Evolutionary conservation across 257 asterid genomes (phyloP).

Genomic region (Rhazya stricta): DNA sequence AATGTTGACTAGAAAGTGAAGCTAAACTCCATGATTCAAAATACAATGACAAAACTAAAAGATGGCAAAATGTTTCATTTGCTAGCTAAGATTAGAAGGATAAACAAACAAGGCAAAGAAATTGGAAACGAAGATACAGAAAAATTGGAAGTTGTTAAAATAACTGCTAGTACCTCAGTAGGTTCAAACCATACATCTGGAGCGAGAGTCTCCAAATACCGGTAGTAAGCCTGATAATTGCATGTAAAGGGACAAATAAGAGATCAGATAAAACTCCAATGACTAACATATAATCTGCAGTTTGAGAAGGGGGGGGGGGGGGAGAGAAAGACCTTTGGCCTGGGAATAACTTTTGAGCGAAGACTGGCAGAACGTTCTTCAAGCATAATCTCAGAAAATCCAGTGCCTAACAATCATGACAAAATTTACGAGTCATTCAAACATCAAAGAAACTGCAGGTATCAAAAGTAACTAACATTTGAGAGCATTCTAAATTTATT

Average conservation of each 20-base stretch:
- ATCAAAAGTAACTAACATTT: background rate
- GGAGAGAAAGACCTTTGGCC: conserved; percentile 62
- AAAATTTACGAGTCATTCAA: conserved; percentile 13
- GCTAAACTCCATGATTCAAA: background rate
- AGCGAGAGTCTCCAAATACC: conserved; percentile 59
- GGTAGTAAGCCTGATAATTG: conserved; percentile 63
- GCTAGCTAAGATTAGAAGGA: background rate
- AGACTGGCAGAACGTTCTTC: conserved; percentile 86
- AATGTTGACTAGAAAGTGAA: background rate
- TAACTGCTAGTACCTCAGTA: conserved; percentile 55
- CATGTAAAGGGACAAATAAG: conserved; percentile 15
- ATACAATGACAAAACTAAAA: conserved; percentile 4
- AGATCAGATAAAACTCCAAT: background rate
- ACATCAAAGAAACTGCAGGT: background rate
- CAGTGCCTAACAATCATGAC: conserved; percentile 60
- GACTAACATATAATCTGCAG: conserved; percentile 1
- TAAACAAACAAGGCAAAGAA: conserved; percentile 3
- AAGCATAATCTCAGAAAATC: conserved; percentile 84
- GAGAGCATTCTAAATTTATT: background rate
- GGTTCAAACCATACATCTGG: conserved; percentile 99
- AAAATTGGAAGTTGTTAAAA: background rate
- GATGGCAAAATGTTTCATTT: background rate
- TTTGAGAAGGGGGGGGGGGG: background rate
- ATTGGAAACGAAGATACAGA: background rate
- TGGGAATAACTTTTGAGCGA: conserved; percentile 70